Conservation (phyloP, 805 yeast genomes). For the Scheffersomyces spartinae region DNA sequence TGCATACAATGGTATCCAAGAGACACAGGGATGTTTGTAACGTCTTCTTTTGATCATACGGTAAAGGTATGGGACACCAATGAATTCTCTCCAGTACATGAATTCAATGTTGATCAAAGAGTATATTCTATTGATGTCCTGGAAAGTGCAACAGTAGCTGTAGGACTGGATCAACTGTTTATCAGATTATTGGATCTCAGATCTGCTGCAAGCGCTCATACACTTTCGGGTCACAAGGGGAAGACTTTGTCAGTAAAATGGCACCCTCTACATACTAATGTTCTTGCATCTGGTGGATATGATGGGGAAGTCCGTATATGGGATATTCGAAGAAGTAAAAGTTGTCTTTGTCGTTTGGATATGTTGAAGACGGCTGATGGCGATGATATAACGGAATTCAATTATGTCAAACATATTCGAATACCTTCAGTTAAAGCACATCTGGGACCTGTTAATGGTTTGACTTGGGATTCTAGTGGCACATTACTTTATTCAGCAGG, state of each 20-base stretch:
- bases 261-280: constrained; percentile 53
- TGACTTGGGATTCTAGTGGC: constrained; percentile 65
- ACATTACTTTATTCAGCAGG: constrained; percentile 55
- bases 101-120: constrained; percentile 48
- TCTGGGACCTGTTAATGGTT: constrained; percentile 65
- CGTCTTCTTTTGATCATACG: constrained; percentile 69
- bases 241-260: constrained; percentile 52
- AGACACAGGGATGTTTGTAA: constrained; percentile 77
- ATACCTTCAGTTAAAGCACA: constrained; percentile 55
- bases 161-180: constrained; percentile 60
- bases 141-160: constrained; percentile 41
- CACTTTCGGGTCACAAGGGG: constrained; percentile 50
- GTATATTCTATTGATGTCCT: constrained; percentile 57
- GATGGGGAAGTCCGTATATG: constrained; percentile 76
- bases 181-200: constrained; percentile 62
- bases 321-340: constrained; percentile 67
- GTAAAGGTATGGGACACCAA: constrained; percentile 77
- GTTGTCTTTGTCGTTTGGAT: constrained; percentile 56
- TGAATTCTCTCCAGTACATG: constrained; percentile 50
- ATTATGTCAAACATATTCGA: no score
- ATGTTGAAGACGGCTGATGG: constrained; percentile 20
- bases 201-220: constrained; percentile 65
- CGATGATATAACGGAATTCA: constrained; percentile 17
- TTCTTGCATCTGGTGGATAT: constrained; percentile 69
- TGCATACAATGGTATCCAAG: constrained; percentile 78